Evolutionary conservation across 2,329 filamentous ascomycete species (phyloP).

Genomic region (Xylaria sp.): DNA sequence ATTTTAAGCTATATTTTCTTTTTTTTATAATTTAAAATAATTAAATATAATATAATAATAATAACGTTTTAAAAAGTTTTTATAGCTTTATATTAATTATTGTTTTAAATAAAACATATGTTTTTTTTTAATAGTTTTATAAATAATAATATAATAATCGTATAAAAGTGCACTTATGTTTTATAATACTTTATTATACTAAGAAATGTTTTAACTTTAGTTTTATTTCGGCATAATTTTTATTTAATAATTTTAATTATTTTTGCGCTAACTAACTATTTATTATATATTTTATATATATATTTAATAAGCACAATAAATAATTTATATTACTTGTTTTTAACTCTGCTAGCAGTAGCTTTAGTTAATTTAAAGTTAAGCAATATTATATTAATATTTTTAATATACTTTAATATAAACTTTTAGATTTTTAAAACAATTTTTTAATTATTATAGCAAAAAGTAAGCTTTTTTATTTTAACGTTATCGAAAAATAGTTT

Average conservation of each 20-base stretch:
- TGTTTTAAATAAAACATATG: background rate
- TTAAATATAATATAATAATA: background rate
- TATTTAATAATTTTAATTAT: background rate
- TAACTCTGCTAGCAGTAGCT: background rate
- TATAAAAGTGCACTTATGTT: background rate
- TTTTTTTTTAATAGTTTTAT: background rate
- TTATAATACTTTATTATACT: background rate
- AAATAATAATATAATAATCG: background rate
- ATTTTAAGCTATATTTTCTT: background rate
- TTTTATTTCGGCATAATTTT: background rate
- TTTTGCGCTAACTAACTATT: background rate
- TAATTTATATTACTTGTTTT: background rate
- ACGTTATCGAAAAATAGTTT: background rate
- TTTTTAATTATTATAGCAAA: background rate
- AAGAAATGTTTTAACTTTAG: background rate
- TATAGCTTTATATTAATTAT: background rate
- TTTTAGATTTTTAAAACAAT: background rate
- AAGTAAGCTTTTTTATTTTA: background rate
- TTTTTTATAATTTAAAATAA: background rate
- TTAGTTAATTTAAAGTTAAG: background rate
- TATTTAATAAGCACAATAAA: background rate
- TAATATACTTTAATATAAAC: background rate
- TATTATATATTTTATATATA: background rate
- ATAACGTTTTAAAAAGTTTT: background rate
- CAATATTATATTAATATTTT: background rate